These are phyloP conservation scores for Pythium guiyangense DNA, from an alignment of 352 stramenopile species.

Conservation along the genomic window DNA sequence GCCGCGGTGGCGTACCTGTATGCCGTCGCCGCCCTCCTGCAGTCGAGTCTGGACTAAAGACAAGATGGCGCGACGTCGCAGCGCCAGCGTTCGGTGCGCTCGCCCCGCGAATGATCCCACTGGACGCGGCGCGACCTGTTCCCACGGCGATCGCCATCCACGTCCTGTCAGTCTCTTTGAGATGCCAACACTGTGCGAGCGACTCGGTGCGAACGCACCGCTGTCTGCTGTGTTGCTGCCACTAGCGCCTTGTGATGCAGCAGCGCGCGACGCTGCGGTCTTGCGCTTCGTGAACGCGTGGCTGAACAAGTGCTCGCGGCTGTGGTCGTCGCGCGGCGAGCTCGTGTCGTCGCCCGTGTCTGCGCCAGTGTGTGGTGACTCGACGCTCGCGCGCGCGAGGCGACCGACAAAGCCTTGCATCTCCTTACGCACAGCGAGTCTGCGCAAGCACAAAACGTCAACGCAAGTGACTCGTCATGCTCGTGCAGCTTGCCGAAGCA, in stretches of 20 bases:
- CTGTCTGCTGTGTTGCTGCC: not conserved
- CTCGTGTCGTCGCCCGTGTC: not conserved
- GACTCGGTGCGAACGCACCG: not conserved
- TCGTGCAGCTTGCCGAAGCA: not conserved
- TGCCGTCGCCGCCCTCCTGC: not conserved
- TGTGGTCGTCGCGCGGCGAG: conserved; percentile 5
- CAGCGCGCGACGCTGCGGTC: not conserved
- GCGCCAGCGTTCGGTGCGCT: not conserved
- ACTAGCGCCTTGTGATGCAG: not conserved
- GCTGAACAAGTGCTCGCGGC: conserved; percentile 11
- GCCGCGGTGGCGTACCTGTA: conserved; percentile 9
- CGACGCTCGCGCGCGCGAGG: conserved; percentile 46
- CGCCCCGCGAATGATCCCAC: conserved; percentile 16
- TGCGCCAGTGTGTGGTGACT: conserved; percentile 21
- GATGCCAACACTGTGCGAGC: not conserved
- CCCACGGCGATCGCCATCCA: not conserved
- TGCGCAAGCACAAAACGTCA: not conserved
- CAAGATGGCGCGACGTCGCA: conserved; percentile 18
- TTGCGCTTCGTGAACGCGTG: conserved; percentile 17
- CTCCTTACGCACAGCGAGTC: conserved; percentile 56
- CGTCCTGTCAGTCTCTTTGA: not conserved
- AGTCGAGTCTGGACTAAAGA: conserved; percentile 36
- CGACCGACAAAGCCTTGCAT: conserved; percentile 68
- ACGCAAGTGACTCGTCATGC: not conserved
- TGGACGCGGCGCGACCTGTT: not conserved